Evolutionary conservation across 371 early-diverging fungal species (phyloP).

Genomic region (Mucor saturninus): DNA sequence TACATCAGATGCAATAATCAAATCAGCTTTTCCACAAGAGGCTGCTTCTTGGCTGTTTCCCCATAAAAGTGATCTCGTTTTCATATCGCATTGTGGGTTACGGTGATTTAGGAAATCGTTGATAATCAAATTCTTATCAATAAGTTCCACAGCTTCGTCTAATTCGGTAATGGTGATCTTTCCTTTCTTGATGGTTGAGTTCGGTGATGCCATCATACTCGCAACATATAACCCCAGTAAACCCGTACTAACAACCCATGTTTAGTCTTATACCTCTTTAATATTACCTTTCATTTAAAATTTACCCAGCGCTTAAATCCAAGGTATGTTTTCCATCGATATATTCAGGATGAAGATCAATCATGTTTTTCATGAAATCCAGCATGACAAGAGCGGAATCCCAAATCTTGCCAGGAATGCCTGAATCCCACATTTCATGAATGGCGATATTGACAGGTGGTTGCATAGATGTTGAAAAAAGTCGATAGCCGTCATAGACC

Average conservation of each 20-base stretch:
- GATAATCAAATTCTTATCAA: conserved; percentile 42
- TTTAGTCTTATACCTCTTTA: background rate
- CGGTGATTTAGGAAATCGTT: conserved; percentile 30
- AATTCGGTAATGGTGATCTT: conserved; percentile 59
- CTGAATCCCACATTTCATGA: conserved; percentile 61
- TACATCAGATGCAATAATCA: conserved; percentile 68
- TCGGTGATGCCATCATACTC: conserved; percentile 35
- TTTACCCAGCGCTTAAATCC: conserved; percentile 65
- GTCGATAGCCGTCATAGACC: conserved; percentile 44
- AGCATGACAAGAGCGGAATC: conserved; percentile 64
- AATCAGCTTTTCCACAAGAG: conserved; percentile 44
- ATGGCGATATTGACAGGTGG: conserved; percentile 41
- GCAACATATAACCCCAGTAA: conserved; percentile 58
- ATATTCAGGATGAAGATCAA: conserved; percentile 30
- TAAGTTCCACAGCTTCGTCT: conserved; percentile 54
- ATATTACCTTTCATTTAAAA: background rate
- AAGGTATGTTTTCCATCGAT: conserved; percentile 49
- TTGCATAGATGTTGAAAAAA: conserved; percentile 23
- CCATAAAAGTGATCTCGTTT: conserved; percentile 39
- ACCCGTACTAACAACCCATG: conserved; percentile 47
- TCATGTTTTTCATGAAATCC: conserved; percentile 42
- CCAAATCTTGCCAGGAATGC: conserved; percentile 71
- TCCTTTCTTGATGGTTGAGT: conserved; percentile 7
- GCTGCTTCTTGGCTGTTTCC: conserved; percentile 30
- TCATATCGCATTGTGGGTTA: conserved; percentile 7